phyloP scores from a whole-genome alignment of 1,139 yeast genomes.

The Suhomyces bribrorum region DNA sequence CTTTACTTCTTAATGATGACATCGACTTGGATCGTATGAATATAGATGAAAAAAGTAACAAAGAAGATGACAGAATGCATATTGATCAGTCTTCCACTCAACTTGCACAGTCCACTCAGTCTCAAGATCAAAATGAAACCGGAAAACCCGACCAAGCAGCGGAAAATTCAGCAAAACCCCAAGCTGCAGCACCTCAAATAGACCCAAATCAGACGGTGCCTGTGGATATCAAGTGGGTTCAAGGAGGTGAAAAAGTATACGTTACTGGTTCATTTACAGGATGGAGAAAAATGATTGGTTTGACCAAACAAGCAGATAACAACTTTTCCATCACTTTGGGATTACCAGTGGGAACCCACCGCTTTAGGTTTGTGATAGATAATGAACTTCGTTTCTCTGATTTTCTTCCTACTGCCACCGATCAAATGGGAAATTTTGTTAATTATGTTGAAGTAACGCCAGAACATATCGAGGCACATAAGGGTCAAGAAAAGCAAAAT shows the following conservation, averaged over 20 bases:
- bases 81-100: constrained; percentile 7
- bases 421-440: constrained; percentile 54
- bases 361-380: constrained; percentile 50
- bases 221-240: constrained; percentile 87
- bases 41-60: constrained; percentile 21
- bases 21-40: constrained; percentile 41
- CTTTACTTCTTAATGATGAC: constrained; percentile 45
- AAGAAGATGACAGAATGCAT: constrained; percentile 9
- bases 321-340: constrained; percentile 44
- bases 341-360: constrained; percentile 49
- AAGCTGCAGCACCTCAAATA: constrained; percentile 7
- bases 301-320: constrained; percentile 50
- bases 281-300: constrained; percentile 54
- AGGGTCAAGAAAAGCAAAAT: constrained; percentile 23
- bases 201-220: constrained; percentile 41
- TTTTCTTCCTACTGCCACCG: constrained; percentile 51
- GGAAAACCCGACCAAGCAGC: constrained; percentile 10
- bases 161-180: constrained; percentile 16
- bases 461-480: constrained; percentile 31
- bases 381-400: constrained; percentile 51
- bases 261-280: constrained; percentile 54
- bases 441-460: constrained; percentile 51
- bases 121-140: constrained; percentile 5
- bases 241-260: constrained; percentile 85
- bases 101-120: constrained; percentile 15